phyloP scores from a whole-genome alignment of 345 rosid genomes.

The Citrus hindsii region DNA sequence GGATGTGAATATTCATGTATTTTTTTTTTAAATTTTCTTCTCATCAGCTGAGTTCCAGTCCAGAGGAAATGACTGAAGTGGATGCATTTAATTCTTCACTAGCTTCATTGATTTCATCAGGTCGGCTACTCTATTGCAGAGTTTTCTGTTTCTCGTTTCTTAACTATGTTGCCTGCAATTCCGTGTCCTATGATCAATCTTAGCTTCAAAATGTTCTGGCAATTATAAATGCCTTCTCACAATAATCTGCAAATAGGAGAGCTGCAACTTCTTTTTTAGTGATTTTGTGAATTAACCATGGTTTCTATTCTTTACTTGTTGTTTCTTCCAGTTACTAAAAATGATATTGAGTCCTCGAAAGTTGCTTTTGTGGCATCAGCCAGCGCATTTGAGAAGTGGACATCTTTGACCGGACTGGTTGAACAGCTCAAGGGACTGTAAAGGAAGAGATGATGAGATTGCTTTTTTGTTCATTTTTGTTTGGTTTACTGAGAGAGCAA shows the following conservation, averaged over 20 bases:
- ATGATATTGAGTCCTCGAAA: constrained; percentile 77
- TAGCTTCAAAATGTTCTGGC: background rate
- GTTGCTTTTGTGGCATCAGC: constrained; percentile 74
- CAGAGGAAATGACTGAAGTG: constrained; percentile 66
- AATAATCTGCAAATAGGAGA: background rate
- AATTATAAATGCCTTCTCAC: background rate
- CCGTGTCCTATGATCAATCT: too few relatives aligned
- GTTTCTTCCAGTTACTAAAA: constrained; percentile 50
- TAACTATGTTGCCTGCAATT: background rate
- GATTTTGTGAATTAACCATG: background rate
- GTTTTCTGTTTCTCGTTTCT: background rate
- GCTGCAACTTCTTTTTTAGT: background rate
- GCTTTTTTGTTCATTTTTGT: background rate
- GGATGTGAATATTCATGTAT: background rate
- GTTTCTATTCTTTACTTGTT: background rate
- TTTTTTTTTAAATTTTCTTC: background rate
- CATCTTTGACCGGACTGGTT: constrained; percentile 59
- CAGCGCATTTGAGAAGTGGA: constrained; percentile 81
- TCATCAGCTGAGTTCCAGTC: constrained; percentile 62
- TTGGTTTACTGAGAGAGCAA: background rate
- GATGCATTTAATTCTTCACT: constrained; percentile 73
- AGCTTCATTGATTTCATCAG: constrained; percentile 79
- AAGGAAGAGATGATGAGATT: constrained; percentile 8
- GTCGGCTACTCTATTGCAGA: constrained; percentile 23
- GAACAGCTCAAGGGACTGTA: constrained; percentile 69